Conservation (phyloP, 352 stramenopile genomes). For the Pilasporangium apinafurcum region DNA sequence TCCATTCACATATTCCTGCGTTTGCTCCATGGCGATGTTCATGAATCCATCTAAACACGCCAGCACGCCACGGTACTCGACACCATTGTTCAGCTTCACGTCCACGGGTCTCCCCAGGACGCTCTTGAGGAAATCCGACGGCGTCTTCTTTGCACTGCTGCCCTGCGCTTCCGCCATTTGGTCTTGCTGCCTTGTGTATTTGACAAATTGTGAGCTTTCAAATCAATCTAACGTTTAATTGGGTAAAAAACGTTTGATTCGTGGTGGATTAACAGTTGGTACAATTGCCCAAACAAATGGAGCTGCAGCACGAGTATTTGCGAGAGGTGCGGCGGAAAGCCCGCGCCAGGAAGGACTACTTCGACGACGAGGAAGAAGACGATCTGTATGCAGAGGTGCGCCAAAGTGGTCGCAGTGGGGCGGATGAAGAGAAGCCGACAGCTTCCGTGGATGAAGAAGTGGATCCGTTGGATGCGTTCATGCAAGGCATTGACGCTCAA, state of each 20-base stretch:
- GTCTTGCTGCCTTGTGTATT: constrained; percentile 4
- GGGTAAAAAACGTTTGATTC: background rate
- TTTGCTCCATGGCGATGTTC: constrained; percentile 99
- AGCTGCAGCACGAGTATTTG: constrained; percentile 56
- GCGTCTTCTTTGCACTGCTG: constrained; percentile 73
- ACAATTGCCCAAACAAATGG: constrained; percentile 10
- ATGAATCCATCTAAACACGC: constrained; percentile 99
- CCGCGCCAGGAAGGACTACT: constrained; percentile 39
- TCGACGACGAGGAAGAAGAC: constrained; percentile 57
- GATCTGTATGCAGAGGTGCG: constrained; percentile 1
- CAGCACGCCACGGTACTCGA: constrained; percentile 98
- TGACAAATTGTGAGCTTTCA: background rate
- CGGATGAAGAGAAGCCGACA: background rate
- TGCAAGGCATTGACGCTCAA: constrained; percentile 73
- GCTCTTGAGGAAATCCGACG: constrained; percentile 89
- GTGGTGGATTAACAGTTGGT: background rate
- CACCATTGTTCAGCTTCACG: constrained; percentile 99
- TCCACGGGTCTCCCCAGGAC: constrained; percentile 94
- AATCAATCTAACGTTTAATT: constrained; percentile 4
- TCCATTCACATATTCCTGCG: constrained; percentile 99
- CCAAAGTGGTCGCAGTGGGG: background rate
- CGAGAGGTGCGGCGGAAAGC: constrained; percentile 45
- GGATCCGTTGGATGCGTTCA: constrained; percentile 82
- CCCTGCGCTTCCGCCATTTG: constrained; percentile 22
- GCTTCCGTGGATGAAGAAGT: constrained; percentile 37